Percentiles rank a stretch among this genome's conserved stretches.
phyloP scores from a whole-genome alignment of 768 basidiomycete genomes.

The Kwoniella sp. region DNA sequence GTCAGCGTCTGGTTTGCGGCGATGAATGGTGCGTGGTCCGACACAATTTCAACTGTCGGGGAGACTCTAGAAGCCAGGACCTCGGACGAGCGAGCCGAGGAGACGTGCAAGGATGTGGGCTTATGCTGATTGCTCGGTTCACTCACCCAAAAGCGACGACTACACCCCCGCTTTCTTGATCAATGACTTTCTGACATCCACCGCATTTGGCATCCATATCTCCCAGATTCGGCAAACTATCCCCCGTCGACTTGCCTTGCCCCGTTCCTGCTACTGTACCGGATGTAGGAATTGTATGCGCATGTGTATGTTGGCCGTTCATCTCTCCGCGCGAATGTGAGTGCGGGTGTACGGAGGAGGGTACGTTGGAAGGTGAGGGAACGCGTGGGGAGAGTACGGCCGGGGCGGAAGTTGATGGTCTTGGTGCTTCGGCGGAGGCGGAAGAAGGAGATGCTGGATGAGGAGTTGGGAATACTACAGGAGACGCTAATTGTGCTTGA shows the following conservation, averaged over 20 bases:
- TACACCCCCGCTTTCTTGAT: conserved; percentile 58
- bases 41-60: not conserved
- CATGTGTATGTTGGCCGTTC: conserved; percentile 3
- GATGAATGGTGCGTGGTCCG: not conserved
- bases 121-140: no score
- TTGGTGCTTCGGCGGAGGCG: not conserved
- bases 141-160: conserved; percentile 95
- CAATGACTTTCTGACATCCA: conserved; percentile 51
- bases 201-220: conserved; percentile 52
- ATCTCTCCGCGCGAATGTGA: not conserved
- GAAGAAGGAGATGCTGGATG: conserved; percentile 8
- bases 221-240: conserved; percentile 36
- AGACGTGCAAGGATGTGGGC: no score
- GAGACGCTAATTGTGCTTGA: conserved; percentile 28
- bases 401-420: conserved; percentile 20
- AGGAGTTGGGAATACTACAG: conserved; percentile 38
- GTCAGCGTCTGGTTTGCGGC: not conserved
- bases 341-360: not conserved
- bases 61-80: no score
- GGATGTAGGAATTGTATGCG: not conserved
- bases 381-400: conserved; percentile 13
- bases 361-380: conserved; percentile 16
- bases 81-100: no score
- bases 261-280: not conserved
- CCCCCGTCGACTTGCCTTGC: conserved; percentile 5